Evolutionary conservation across 1,284 basidiomycete species (phyloP).

Genomic region (Sporisorium exsertum): DNA sequence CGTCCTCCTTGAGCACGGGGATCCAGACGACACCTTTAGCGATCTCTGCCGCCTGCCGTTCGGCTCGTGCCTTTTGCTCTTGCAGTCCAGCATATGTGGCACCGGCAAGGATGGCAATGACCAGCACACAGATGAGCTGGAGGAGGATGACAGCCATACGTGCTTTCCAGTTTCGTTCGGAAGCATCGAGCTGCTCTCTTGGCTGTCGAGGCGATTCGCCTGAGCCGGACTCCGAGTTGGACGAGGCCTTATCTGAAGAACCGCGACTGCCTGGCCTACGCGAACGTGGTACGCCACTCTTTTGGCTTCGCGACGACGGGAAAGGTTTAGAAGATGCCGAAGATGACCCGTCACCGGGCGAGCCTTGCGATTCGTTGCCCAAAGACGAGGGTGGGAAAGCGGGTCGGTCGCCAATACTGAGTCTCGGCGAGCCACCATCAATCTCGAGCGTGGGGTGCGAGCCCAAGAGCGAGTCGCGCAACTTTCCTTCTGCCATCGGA

Average conservation of each 20-base stretch:
- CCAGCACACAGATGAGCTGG: constrained; percentile 47
- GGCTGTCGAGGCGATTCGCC: constrained; percentile 10
- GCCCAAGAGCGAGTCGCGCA: constrained; percentile 38
- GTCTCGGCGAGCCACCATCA: constrained; percentile 28
- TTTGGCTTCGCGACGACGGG: not conserved
- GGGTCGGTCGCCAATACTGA: constrained; percentile 43
- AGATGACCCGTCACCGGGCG: constrained; percentile 5
- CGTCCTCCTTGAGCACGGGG: constrained; percentile 53
- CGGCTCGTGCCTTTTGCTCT: constrained; percentile 43
- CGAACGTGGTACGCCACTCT: constrained; percentile 10
- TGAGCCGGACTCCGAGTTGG: not conserved
- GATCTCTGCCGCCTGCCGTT: constrained; percentile 45
- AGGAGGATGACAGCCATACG: constrained; percentile 35
- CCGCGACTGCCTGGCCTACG: constrained; percentile 28
- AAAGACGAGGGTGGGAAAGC: constrained; percentile 14
- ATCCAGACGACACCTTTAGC: constrained; percentile 60
- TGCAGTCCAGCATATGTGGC: constrained; percentile 53
- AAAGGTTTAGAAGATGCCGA: constrained; percentile 31
- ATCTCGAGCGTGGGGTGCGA: constrained; percentile 43
- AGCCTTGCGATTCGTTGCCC: constrained; percentile 12
- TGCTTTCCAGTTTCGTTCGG: constrained; percentile 35
- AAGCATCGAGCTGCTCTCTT: constrained; percentile 6
- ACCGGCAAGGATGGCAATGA: constrained; percentile 48
- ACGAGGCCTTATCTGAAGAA: not conserved
- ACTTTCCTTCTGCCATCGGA: constrained; percentile 32